Percentiles rank a stretch among this genome's conserved stretches.
Evolutionary conservation across 1,284 basidiomycete species (phyloP).

Genomic region (Amylostereum chailletii): DNA sequence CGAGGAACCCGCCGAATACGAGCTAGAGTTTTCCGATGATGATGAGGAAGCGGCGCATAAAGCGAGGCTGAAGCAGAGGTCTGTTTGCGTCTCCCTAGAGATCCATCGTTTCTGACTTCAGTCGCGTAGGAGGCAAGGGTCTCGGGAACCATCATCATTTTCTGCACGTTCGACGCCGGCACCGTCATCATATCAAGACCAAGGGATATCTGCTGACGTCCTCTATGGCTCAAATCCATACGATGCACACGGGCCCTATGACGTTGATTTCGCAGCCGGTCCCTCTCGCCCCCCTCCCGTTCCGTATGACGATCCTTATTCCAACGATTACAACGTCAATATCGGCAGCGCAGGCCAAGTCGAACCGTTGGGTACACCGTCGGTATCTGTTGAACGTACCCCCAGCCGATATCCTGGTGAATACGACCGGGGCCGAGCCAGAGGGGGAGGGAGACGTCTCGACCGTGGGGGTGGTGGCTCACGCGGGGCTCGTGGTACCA

Average conservation of each 20-base stretch:
- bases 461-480: too few relatives aligned
- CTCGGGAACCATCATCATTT: conserved; percentile 38
- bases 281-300: conserved; percentile 53
- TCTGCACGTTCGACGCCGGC: conserved; percentile 48
- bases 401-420: too few relatives aligned
- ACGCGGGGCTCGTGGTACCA: too few relatives aligned
- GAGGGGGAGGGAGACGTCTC: too few relatives aligned
- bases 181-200: conserved; percentile 42
- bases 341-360: not conserved
- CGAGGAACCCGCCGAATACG: conserved; percentile 80
- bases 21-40: conserved; percentile 87
- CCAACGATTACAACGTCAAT: conserved; percentile 34
- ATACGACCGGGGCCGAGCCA: too few relatives aligned
- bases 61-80: conserved; percentile 48
- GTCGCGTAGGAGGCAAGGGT: conserved; percentile 38
- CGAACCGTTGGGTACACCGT: too few relatives aligned
- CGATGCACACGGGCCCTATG: conserved; percentile 54
- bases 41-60: conserved; percentile 73
- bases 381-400: too few relatives aligned
- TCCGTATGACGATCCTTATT: conserved; percentile 73
- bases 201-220: conserved; percentile 38
- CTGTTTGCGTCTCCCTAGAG: conserved; percentile 10
- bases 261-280: conserved; percentile 46
- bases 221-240: conserved; percentile 50
- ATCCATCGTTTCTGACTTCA: conserved; percentile 4